Conservation (phyloP, 352 stramenopile genomes). For the Phytophthora citrophthora region DNA sequence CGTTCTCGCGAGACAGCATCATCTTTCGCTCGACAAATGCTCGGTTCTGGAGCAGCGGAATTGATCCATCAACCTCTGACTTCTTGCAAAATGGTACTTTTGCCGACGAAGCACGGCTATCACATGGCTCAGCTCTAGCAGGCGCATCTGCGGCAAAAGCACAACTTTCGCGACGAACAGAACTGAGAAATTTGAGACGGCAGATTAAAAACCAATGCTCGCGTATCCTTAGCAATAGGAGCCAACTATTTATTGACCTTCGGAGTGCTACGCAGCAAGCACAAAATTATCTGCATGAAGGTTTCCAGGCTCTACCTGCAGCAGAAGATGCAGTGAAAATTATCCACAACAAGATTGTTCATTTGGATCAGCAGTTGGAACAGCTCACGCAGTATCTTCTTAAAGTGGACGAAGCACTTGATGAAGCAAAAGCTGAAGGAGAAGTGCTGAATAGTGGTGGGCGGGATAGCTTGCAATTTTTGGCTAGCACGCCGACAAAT, state of each 20-base stretch:
- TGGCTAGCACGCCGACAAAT: constrained; percentile 41
- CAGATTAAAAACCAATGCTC: constrained; percentile 87
- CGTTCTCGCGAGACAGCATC: constrained; percentile 79
- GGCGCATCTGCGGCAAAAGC: constrained; percentile 56
- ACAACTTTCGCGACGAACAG: constrained; percentile 63
- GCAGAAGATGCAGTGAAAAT: constrained; percentile 85
- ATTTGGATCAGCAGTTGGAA: constrained; percentile 80
- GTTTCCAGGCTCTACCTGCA: constrained; percentile 71
- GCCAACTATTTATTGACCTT: constrained; percentile 82
- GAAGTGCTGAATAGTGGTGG: constrained; percentile 52
- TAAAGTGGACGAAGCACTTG: constrained; percentile 80
- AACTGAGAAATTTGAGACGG: constrained; percentile 74
- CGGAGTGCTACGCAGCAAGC: constrained; percentile 82
- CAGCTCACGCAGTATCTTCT: constrained; percentile 62
- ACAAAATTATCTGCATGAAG: constrained; percentile 87
- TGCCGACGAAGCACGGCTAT: constrained; percentile 58
- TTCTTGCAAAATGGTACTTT: constrained; percentile 85
- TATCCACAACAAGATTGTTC: constrained; percentile 82
- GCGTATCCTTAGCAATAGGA: constrained; percentile 80
- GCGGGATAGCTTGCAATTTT: constrained; percentile 69
- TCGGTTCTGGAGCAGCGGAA: constrained; percentile 71
- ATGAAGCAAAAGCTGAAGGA: constrained; percentile 63
- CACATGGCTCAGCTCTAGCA: constrained; percentile 42
- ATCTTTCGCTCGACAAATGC: constrained; percentile 79
- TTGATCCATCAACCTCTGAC: constrained; percentile 65